Evolutionary conservation across 768 basidiomycete species (phyloP), one percentile per base, ranked within the genome.

Genomic region (Filobasidium wieringae): DNA sequence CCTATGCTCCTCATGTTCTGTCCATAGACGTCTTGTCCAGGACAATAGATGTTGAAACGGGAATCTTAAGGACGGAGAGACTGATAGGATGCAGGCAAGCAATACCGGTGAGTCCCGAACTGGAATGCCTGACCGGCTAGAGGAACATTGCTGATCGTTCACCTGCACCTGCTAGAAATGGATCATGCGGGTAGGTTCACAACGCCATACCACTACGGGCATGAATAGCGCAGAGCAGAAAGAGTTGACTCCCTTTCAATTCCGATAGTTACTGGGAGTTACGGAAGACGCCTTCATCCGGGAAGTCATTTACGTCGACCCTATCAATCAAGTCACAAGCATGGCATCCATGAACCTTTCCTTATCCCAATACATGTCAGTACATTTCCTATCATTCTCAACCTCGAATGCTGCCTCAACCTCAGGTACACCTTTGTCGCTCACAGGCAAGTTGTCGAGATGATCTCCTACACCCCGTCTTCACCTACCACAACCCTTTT

Each of bases 201-300:
- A n/a, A n/a, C n/a, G n/a, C n/a, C n/a, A n/a, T n/a, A n/a, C n/a
- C n/a, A n/a, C n/a, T n/a, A n/a, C n/a, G n/a, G n/a, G n/a, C n/a
- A n/a, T n/a, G n/a, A n/a, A n/a, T n/a, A n/a, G n/a, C n/a, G n/a
- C n/a, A n/a, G n/a, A n/a, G n/a, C n/a, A n/a, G n/a, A n/a, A n/a
- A n/a, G n/a, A n/a, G n/a, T n/a, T 19, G 22, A 26, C 22, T 30
- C 37, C 9, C 17, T 5, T n/a, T 24, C 12, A 4, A n/a, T 12
- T 33, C n/a, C 6, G 27, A 32, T 24, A 91, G 89, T 74, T 93
- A 26, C 87, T 93, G 57, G 89, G 89, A 53, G 89, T 89, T 36
- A 88, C 88, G 62, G 88, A 90, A 76, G 88, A 91, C 67, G 90
- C 92, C 9, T 95, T 87, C 69, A 88, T 95, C 1, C 84, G 92